These are phyloP conservation scores for Diversispora epigaea DNA, from an alignment of 192 early-diverging fungal species.

Conservation along the genomic window DNA sequence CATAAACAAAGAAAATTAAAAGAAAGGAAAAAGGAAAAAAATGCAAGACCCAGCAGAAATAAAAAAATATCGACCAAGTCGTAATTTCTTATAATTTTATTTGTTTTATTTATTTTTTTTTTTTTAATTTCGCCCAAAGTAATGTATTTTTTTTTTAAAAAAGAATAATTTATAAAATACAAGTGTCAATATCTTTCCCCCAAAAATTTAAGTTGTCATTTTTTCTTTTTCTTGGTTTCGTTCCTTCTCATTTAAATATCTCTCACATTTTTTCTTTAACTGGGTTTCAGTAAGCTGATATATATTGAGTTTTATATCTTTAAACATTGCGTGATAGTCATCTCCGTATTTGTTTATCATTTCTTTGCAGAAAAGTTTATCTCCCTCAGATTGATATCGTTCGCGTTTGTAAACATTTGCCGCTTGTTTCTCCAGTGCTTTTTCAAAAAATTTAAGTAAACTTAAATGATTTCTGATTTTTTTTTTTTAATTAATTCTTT, in stretches of 20 bases:
- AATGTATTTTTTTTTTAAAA: no score
- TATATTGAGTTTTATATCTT: conserved; percentile 69
- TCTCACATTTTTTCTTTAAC: conserved; percentile 58
- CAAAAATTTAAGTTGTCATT: neutral
- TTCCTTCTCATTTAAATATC: conserved; percentile 39
- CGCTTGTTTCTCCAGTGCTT: conserved; percentile 57
- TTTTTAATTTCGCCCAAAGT: no score
- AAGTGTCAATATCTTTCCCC: no score
- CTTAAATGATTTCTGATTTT: neutral
- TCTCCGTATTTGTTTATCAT: conserved; percentile 70
- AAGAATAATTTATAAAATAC: no score
- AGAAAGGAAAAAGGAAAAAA: conserved; percentile 18
- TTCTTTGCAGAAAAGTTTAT: conserved; percentile 54
- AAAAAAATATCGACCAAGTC: neutral
- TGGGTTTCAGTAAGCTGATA: conserved; percentile 69
- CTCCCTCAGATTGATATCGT: conserved; percentile 56
- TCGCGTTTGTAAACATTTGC: conserved; percentile 46
- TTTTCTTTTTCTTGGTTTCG: no score
- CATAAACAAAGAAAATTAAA: conserved; percentile 22
- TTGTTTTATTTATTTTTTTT: no score
- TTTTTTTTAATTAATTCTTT: neutral
- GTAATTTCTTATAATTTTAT: no score
- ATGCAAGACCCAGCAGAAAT: conserved; percentile 20
- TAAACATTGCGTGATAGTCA: conserved; percentile 76
- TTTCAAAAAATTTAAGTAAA: neutral